These are phyloP conservation scores for Pezicula neosporulosa DNA, from an alignment of 2,329 filamentous ascomycete species.

Conservation along the genomic window DNA sequence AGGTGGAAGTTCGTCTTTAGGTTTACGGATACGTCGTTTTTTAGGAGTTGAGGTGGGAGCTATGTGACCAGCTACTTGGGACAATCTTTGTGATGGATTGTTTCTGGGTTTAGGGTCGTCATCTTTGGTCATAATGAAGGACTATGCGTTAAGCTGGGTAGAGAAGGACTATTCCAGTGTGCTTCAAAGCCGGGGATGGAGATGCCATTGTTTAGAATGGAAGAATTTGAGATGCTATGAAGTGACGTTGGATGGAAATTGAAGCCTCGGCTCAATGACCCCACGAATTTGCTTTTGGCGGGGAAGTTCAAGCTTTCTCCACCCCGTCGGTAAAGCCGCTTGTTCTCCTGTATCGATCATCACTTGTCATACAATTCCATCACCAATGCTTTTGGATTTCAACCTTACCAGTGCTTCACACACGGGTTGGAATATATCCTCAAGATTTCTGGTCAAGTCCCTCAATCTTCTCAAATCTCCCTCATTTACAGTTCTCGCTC, in stretches of 20 bases:
- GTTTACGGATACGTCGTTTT: constrained; percentile 24
- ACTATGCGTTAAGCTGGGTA: not conserved
- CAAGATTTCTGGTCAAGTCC: too few relatives aligned
- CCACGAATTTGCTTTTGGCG: constrained; percentile 4
- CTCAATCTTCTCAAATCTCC: too few relatives aligned
- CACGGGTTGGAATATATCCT: too few relatives aligned
- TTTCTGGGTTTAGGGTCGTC: constrained; percentile 7
- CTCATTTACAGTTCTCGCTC: too few relatives aligned
- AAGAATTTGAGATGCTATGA: not conserved
- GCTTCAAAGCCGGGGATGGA: too few relatives aligned
- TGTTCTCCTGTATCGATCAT: not conserved
- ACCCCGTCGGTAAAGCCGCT: not conserved
- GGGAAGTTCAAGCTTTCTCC: not conserved
- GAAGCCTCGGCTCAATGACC: constrained; percentile 6
- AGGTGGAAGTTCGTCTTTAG: constrained; percentile 43
- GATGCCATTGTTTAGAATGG: not conserved
- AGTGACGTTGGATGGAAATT: not conserved
- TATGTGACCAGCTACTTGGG: constrained; percentile 27
- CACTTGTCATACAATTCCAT: too few relatives aligned
- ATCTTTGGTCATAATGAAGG: constrained; percentile 9
- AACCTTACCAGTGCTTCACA: not conserved
- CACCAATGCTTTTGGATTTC: not conserved
- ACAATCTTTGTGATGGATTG: constrained; percentile 29
- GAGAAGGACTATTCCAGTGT: too few relatives aligned
- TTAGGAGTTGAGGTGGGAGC: constrained; percentile 19